Evolutionary conservation across 768 basidiomycete genomes (phyloP), one percentile per base, ranked within the genome.

Genomic region (Termitomyces sp.): DNA sequence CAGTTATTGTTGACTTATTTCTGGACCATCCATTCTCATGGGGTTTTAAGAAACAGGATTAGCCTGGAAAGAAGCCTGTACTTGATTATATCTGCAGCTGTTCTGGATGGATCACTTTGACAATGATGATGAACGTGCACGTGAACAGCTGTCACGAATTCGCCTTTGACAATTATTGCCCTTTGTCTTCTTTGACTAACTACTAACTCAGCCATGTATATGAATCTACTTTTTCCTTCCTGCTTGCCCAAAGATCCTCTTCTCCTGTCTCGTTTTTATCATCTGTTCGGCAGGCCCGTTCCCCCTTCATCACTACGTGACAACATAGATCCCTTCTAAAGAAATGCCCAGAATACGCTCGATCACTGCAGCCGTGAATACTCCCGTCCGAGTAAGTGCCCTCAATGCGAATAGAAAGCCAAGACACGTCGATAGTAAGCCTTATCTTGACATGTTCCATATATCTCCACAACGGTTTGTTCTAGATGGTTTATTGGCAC

Each of bases 401-500:
- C 56, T 57, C 1, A 49, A 39, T 13, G n/a, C n/a, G 4, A 48
- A 46, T 15, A 46, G 57, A 32, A 58, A 58, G 22, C 57, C 46
- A 36, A 46, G 57, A 11, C 57, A 58, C 38, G n/a, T 58, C 4
- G 42, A 49, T 28, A 58, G 57, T 49, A 49, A 18, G 40, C 1
- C 9, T 0, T n/a, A 12, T 12, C 22, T 7, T 16, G 8, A 24
- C 18, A 24, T 28, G 18, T 39, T 16, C 35, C 13, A 11, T 48
- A 16, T 24, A 28, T 38, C 9, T 36, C n/a, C 9, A 36, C 18
- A 55, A n/a, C 32, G 20, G 20, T 6, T 49, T 12, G 6, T 36
- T 38, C 15, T 49, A 49, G 33, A 58, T 56, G 55, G 42, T 55
- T 15, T 56, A 8, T 28, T 56, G 11, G 55, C 28, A 12, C 55